A percentile compares a stretch with the other conserved stretches of the same genome.
These are phyloP conservation scores for Cyberlindnera xylosilytica DNA, from an alignment of 805 yeast genomes.

Conservation along the genomic window DNA sequence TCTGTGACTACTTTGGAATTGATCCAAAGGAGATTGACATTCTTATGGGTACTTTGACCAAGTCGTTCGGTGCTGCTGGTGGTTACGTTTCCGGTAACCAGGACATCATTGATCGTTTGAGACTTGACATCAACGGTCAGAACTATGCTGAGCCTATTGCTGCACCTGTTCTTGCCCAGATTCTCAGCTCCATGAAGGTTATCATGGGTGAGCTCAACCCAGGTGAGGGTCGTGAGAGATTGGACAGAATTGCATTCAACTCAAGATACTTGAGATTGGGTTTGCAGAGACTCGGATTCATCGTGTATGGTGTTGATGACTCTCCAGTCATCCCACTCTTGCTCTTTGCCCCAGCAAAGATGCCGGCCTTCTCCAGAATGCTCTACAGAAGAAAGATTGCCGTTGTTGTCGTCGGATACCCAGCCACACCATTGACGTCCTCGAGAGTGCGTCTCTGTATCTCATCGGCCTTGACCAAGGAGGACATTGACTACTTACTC, in stretches of 20 bases:
- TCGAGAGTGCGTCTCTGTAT: conserved; percentile 93
- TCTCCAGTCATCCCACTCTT: conserved; percentile 93
- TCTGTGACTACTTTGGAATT: conserved; percentile 88
- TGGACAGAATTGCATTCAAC: conserved; percentile 92
- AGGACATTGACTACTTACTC: conserved; percentile 82
- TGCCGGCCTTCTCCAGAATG: conserved; percentile 88
- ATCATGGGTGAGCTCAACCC: conserved; percentile 82
- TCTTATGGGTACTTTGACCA: conserved; percentile 96
- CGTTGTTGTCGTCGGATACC: conserved; percentile 95
- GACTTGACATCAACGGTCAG: conserved; percentile 69
- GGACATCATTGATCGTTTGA: conserved; percentile 66
- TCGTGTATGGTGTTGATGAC: conserved; percentile 92
- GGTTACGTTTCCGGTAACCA: conserved; percentile 88
- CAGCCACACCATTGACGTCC: conserved; percentile 90
- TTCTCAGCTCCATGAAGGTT: conserved; percentile 71
- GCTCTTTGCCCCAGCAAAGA: conserved; percentile 85
- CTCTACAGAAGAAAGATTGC: conserved; percentile 81
- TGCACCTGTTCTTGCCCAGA: conserved; percentile 91
- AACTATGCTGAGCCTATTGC: conserved; percentile 81
- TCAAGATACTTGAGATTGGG: conserved; percentile 91
- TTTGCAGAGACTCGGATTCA: conserved; percentile 86
- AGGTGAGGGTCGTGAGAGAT: conserved; percentile 89
- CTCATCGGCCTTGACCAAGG: conserved; percentile 87
- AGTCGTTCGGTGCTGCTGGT: conserved; percentile 98
- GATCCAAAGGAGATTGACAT: conserved; percentile 76